phyloP scores from a whole-genome alignment of 2,329 filamentous ascomycete species.

The Akanthomyces dipterigenus region DNA sequence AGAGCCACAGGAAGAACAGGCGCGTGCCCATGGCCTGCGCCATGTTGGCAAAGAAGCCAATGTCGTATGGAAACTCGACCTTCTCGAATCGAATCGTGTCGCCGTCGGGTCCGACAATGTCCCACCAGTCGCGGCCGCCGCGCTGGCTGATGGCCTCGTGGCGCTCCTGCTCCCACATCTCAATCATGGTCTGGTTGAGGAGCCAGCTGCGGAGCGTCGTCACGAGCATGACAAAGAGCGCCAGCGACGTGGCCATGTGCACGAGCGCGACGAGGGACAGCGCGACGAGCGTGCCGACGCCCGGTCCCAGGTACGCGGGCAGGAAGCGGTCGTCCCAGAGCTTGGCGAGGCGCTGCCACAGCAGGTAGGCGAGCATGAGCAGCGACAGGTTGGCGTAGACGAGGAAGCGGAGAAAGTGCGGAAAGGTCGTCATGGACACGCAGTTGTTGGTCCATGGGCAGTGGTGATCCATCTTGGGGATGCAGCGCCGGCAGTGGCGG shows the following conservation, averaged over 20 bases:
- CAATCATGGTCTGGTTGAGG: constrained; percentile 73
- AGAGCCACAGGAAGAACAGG: constrained; percentile 62
- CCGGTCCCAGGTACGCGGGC: constrained; percentile 69
- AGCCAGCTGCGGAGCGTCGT: constrained; percentile 54
- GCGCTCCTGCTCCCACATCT: constrained; percentile 66
- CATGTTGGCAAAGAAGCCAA: constrained; percentile 69
- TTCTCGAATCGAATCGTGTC: constrained; percentile 45
- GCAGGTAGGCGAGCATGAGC: constrained; percentile 52
- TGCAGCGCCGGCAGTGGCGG: constrained; percentile 64
- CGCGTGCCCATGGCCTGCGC: constrained; percentile 66
- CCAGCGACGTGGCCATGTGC: constrained; percentile 53
- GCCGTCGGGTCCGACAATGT: constrained; percentile 27
- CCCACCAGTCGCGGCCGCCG: constrained; percentile 40
- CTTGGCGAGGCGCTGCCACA: constrained; percentile 50
- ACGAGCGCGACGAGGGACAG: constrained; percentile 54
- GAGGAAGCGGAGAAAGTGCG: constrained; percentile 76
- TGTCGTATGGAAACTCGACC: constrained; percentile 77
- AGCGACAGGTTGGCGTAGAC: constrained; percentile 60
- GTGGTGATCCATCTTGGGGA: constrained; percentile 80
- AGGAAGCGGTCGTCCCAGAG: constrained; percentile 61
- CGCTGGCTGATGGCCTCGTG: constrained; percentile 51
- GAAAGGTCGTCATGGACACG: constrained; percentile 74
- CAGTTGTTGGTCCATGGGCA: constrained; percentile 83
- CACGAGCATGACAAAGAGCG: constrained; percentile 57
- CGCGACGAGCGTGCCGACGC: constrained; percentile 48